phyloP scores from a whole-genome alignment of 2,329 filamentous ascomycete species.

The Cryphonectria japonica region DNA sequence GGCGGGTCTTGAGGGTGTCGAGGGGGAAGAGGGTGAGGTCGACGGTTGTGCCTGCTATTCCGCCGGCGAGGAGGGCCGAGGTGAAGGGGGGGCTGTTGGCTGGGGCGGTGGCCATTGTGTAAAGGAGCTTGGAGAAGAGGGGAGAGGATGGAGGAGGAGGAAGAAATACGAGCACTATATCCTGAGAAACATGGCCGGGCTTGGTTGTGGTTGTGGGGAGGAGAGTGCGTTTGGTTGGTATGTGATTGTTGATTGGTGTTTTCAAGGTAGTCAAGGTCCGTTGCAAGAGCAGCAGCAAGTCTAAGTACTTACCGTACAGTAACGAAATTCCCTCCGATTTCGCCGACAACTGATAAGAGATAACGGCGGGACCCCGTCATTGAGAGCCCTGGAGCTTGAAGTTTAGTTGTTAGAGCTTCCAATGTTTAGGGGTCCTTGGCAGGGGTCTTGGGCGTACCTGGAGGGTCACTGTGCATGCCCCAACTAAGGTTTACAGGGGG shows the following conservation, averaged over 20 bases:
- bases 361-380: conserved; percentile 2
- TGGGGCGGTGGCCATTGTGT: conserved; percentile 25
- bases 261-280: not conserved
- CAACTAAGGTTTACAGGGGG: not conserved
- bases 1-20: conserved; percentile 97
- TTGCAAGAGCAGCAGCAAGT: not conserved
- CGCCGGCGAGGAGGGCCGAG: conserved; percentile 75
- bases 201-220: not conserved
- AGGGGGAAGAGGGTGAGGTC: conserved; percentile 96
- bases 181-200: conserved; percentile 8
- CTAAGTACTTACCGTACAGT: not conserved
- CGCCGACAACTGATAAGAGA: conserved; percentile 2
- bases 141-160: not conserved
- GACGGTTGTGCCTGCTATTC: conserved; percentile 90
- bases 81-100: conserved; percentile 53
- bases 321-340: conserved; percentile 23
- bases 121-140: not conserved
- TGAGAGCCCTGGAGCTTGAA: conserved; percentile 10
- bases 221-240: conserved; percentile 19
- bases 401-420: conserved; percentile 14
- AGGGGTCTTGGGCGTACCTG: not conserved
- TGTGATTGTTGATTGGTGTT: not conserved
- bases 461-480: too few species aligned
- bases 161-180: conserved; percentile 4
- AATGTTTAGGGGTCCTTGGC: not conserved